Evolutionary conservation across 1,139 yeast species (phyloP).

Genomic region (Suhomyces bokatorum): DNA sequence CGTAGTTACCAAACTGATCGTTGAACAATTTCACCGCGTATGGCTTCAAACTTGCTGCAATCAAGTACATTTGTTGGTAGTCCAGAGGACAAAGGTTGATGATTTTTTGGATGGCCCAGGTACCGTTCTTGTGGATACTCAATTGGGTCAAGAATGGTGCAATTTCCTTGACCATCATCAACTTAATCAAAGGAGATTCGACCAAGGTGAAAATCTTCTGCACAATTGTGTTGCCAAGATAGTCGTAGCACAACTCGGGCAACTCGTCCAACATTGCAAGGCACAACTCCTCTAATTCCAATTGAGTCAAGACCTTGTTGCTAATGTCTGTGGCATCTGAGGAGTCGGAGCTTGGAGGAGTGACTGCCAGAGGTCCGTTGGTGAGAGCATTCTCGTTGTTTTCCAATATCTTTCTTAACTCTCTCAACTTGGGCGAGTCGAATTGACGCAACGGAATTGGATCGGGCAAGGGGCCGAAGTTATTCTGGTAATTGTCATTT

Average conservation of each 20-base stretch:
- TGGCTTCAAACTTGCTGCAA: conserved; percentile 73
- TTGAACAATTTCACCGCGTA: conserved; percentile 83
- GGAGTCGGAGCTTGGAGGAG: conserved; percentile 9
- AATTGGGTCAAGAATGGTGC: conserved; percentile 84
- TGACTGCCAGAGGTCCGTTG: conserved; percentile 6
- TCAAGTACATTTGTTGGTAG: conserved; percentile 64
- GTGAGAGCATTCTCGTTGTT: conserved; percentile 31
- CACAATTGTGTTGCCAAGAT: conserved; percentile 92
- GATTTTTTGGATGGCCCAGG: conserved; percentile 98
- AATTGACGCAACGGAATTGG: conserved; percentile 65
- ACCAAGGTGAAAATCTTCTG: conserved; percentile 82
- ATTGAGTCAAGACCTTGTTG: conserved; percentile 28
- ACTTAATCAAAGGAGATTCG: conserved; percentile 65
- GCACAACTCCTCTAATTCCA: conserved; percentile 80
- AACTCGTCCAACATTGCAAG: conserved; percentile 84
- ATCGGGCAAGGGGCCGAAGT: conserved; percentile 73
- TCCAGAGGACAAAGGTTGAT: conserved; percentile 66
- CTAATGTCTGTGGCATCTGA: conserved; percentile 9
- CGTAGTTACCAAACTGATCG: conserved; percentile 97
- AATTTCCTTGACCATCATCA: conserved; percentile 77
- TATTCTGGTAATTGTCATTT: conserved; percentile 39
- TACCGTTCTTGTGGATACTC: conserved; percentile 96
- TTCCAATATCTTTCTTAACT: conserved; percentile 57
- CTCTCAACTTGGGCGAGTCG: conserved; percentile 80
- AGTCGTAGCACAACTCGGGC: conserved; percentile 89